Conservation (phyloP, 2,329 filamentous ascomycete genomes). For the Cladosporium velox region DNA sequence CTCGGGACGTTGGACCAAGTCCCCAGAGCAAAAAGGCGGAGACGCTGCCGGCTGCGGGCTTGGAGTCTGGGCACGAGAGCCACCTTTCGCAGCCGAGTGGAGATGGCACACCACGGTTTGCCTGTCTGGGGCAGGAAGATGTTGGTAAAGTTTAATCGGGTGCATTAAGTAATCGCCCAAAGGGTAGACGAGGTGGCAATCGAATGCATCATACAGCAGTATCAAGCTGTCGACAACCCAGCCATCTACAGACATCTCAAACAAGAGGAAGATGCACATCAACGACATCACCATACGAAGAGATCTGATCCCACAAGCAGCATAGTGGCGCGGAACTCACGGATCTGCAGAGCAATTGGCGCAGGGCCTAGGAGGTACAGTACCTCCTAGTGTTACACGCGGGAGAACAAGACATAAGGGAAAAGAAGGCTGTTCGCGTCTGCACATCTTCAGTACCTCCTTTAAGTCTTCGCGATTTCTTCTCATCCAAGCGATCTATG, state of each 20-base stretch:
- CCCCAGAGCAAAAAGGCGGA: slow-evolving; percentile 11
- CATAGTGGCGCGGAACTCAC: slow-evolving; percentile 10
- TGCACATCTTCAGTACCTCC: no score
- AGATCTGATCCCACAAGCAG: background rate
- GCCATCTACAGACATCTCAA: background rate
- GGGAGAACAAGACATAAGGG: background rate
- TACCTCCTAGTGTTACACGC: background rate
- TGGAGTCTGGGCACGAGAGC: slow-evolving; percentile 1
- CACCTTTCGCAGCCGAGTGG: background rate
- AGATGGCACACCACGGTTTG: background rate
- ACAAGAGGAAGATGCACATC: background rate
- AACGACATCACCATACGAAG: background rate
- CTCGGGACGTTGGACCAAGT: background rate
- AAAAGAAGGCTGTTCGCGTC: background rate
- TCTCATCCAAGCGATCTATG: slow-evolving; percentile 7
- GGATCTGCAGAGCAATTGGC: slow-evolving; percentile 13
- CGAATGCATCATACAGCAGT: background rate
- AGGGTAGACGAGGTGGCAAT: background rate
- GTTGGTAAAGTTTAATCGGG: background rate
- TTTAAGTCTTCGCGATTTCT: slow-evolving; percentile 5
- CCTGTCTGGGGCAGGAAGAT: background rate
- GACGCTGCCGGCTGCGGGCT: background rate
- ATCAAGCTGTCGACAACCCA: background rate
- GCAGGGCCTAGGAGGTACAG: background rate
- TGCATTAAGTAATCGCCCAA: background rate